Base-by-base conservation (phyloP, 1,284 basidiomycete species). In the Takashimella tepidaria region DNA sequence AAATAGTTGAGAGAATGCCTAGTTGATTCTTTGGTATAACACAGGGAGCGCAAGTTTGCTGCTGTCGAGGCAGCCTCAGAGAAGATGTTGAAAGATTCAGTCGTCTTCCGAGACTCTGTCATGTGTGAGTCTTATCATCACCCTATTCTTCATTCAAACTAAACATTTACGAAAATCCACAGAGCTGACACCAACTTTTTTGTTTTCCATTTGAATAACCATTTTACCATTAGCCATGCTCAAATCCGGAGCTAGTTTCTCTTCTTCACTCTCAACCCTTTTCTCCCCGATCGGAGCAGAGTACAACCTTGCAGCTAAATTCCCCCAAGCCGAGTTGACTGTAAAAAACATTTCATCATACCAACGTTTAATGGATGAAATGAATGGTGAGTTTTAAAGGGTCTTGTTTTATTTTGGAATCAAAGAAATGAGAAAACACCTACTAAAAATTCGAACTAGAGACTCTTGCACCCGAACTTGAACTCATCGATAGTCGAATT, bases 21-120 rank as follows among this genome's bases (percentile, higher is more conserved):
- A n/a, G n/a, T n/a, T n/a, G n/a, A n/a, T n/a, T n/a, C n/a, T n/a
- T n/a, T n/a, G n/a, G n/a, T n/a, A n/a, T 41, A 5, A 41, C 23
- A 13, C 44, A 76, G 75, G 65, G 82, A 86, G 58, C 81, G 87
- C 53, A 84, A 88, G 68, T 95, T 95, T 72, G 75, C 82, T 16
- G 75, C 81, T 6, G 80, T 95, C 62, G 92, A 98, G 75, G 78
- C 83, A 53, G 85, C 89, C 13, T 83, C 87, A 0, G 91, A 92
- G 69, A 93, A 93, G 77, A 79, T 98, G 57, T 75, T 91, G 62
- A 97, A 97, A 77, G 93, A 99, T 69, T 85, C 88, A 42, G 88
- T 88, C 64, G 81, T 85, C 5, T 98, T 92, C 76, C 83, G 84
- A 8, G 92, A 98, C 52, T 82, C 86, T 24, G 87, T 95, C 51